Percentiles rank a stretch among this genome's conserved stretches.
These are phyloP conservation scores for Stachybotrys chartarum DNA, from an alignment of 2,329 filamentous ascomycete species.

Conservation along the genomic window DNA sequence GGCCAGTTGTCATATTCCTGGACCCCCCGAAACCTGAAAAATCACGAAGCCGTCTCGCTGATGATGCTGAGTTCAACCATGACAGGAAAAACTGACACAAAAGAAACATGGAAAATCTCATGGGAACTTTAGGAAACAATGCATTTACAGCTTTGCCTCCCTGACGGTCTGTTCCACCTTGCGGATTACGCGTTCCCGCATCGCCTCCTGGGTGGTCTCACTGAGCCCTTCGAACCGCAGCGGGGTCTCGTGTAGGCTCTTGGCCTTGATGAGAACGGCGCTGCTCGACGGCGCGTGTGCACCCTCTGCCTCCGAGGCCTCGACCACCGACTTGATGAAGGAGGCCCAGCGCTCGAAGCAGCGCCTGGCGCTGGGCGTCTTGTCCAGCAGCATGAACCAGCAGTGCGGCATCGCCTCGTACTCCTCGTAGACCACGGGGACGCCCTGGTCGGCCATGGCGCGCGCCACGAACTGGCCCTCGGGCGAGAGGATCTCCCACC, in stretches of 20 bases:
- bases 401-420: conserved; percentile 78
- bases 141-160: not conserved
- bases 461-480: conserved; percentile 56
- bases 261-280: conserved; percentile 41
- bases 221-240: conserved; percentile 36
- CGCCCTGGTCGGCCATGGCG: conserved; percentile 48
- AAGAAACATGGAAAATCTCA: no score
- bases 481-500: conserved; percentile 66
- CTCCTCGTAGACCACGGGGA: conserved; percentile 58
- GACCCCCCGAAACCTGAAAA: no score
- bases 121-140: not conserved
- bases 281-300: conserved; percentile 15
- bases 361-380: conserved; percentile 34
- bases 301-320: conserved; percentile 22
- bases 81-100: no score
- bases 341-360: conserved; percentile 49
- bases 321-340: conserved; percentile 43
- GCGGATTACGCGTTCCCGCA: conserved; percentile 29
- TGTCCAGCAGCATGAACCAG: conserved; percentile 53
- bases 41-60: no score
- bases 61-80: no score
- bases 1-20: no score
- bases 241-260: conserved; percentile 39
- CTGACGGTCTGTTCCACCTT: conserved; percentile 1
- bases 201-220: conserved; percentile 34